Conservation (phyloP, 1,284 basidiomycete species). For the Trichosporon coremiiforme region DNA sequence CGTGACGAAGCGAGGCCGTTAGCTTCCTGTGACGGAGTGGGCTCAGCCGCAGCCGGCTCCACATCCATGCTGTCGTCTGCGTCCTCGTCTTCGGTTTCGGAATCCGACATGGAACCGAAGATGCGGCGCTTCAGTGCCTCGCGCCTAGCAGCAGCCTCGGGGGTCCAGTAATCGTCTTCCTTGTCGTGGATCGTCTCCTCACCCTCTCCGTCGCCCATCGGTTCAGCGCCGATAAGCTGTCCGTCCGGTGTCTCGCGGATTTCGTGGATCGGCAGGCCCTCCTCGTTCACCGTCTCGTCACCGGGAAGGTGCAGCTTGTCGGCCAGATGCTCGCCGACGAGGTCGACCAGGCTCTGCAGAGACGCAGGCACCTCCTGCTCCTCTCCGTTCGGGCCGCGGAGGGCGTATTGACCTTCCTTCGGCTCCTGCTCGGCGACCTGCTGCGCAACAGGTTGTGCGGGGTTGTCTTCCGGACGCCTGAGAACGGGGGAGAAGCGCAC, state of each 20-base stretch:
- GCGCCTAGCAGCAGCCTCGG: conserved; percentile 40
- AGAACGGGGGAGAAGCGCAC: conserved; percentile 20
- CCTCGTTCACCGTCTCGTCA: conserved; percentile 38
- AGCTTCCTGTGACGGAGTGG: neutral
- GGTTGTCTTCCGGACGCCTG: neutral
- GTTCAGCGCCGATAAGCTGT: conserved; percentile 36
- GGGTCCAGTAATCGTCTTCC: conserved; percentile 41
- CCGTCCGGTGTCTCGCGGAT: conserved; percentile 49
- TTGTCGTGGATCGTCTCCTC: conserved; percentile 24
- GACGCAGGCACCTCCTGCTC: conserved; percentile 24
- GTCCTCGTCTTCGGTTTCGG: conserved; percentile 26
- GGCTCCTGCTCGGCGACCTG: neutral
- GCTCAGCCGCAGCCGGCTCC: neutral
- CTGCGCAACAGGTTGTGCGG: neutral
- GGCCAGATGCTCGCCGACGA: conserved; percentile 29
- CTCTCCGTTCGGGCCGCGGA: conserved; percentile 4
- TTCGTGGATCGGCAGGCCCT: conserved; percentile 51
- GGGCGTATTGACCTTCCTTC: neutral
- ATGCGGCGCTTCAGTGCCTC: conserved; percentile 39
- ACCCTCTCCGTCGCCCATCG: conserved; percentile 26
- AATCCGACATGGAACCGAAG: conserved; percentile 38
- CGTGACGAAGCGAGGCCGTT: neutral
- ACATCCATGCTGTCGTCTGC: conserved; percentile 22
- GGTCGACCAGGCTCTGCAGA: conserved; percentile 31
- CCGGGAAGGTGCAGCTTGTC: conserved; percentile 27